These are phyloP conservation scores for Artemisia tridentata DNA, from an alignment of 129 eudicot species.

Conservation along the genomic window DNA sequence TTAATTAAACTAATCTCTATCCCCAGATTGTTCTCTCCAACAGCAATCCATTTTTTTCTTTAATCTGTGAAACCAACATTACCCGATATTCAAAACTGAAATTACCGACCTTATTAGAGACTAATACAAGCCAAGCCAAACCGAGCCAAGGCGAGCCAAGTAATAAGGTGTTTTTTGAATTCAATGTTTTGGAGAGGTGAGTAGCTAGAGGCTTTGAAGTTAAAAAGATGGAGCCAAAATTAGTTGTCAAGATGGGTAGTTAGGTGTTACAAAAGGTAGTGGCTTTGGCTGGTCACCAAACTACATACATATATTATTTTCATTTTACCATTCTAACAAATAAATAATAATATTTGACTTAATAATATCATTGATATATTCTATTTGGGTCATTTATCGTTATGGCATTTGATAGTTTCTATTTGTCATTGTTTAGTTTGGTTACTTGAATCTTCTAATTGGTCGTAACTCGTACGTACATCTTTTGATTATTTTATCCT, in stretches of 20 bases:
- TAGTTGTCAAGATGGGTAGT: constrained; percentile 40
- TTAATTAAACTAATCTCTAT: constrained; percentile 18
- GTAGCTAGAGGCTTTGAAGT: constrained; percentile 29
- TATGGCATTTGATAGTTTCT: background rate
- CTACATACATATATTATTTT: constrained; percentile 25
- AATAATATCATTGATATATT: background rate
- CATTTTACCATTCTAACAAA: background rate
- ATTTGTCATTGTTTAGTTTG: background rate
- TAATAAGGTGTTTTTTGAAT: background rate
- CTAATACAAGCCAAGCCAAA: constrained; percentile 20
- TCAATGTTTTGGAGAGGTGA: constrained; percentile 15
- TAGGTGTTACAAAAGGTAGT: constrained; percentile 30
- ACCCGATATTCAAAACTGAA: constrained; percentile 20
- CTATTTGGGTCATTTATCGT: background rate
- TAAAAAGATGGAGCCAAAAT: constrained; percentile 27
- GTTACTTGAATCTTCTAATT: constrained; percentile 13
- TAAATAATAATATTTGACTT: background rate
- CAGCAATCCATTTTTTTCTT: constrained; percentile 23
- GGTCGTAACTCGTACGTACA: constrained; percentile 1
- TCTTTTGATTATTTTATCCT: background rate
- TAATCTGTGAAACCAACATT: constrained; percentile 19
- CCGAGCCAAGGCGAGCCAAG: too few species aligned
- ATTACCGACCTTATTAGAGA: constrained; percentile 16
- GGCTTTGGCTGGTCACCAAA: constrained; percentile 49
- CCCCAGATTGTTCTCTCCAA: constrained; percentile 25